Evolutionary conservation across 139 green algal genomes (phyloP).

Genomic region (Mychonastes homosphaera): DNA sequence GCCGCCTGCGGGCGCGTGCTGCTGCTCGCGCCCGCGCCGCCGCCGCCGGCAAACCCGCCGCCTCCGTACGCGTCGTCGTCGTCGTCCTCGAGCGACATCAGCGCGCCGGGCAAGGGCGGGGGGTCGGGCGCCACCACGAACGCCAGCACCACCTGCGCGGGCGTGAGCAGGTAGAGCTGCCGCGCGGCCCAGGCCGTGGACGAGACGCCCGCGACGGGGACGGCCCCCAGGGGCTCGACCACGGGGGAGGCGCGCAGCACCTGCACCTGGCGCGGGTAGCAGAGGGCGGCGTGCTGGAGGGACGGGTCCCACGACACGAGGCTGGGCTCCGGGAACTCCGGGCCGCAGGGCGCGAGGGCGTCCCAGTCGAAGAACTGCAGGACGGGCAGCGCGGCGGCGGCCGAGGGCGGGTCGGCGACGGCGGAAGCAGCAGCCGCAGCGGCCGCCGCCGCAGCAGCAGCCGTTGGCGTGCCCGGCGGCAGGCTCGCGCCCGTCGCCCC

Average conservation of each 20-base stretch:
- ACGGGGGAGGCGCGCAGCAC: constrained; percentile 21
- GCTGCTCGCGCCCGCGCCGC: background rate
- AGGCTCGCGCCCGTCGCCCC: background rate
- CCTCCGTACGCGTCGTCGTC: background rate
- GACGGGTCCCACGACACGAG: constrained; percentile 35
- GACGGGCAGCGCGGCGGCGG: background rate
- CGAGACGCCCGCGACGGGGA: constrained; percentile 25
- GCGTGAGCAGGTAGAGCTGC: constrained; percentile 37
- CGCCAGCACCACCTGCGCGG: constrained; percentile 24
- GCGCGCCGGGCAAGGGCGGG: background rate
- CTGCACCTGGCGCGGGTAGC: constrained; percentile 35
- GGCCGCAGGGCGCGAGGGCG: constrained; percentile 25
- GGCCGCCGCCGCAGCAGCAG: background rate
- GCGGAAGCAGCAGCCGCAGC: background rate
- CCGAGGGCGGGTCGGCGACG: background rate
- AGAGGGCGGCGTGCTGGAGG: constrained; percentile 26
- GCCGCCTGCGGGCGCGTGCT: background rate
- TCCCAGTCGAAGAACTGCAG: constrained; percentile 30
- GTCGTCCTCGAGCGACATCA: constrained; percentile 10
- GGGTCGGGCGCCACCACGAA: constrained; percentile 19
- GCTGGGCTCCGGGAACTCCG: constrained; percentile 33
- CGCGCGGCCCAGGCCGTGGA: constrained; percentile 28
- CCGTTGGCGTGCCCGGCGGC: background rate
- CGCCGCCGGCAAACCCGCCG: background rate
- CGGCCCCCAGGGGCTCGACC: constrained; percentile 18